Percentiles rank a stretch among this genome's conserved stretches.
Evolutionary conservation across 2,329 filamentous ascomycete genomes (phyloP).

Genomic region (Aureobasidium sp.): DNA sequence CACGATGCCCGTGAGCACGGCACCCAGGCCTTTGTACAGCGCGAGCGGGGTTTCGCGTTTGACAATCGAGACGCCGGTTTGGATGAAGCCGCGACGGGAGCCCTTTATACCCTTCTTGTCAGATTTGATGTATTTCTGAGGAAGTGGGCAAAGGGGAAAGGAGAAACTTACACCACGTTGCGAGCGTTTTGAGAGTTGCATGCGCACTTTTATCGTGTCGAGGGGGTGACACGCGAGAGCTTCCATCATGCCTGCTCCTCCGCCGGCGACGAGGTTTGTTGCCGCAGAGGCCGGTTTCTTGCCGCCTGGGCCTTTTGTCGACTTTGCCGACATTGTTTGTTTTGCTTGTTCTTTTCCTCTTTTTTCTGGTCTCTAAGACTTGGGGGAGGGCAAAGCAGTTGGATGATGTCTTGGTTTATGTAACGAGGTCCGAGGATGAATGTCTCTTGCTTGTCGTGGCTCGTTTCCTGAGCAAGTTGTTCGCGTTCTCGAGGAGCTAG

Average conservation of each 20-base stretch:
- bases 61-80: conserved; percentile 78
- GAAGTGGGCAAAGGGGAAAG: background rate
- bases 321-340: conserved; percentile 52
- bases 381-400: background rate
- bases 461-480: background rate
- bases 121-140: background rate
- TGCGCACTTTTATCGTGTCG: conserved; percentile 98
- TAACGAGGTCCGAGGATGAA: background rate
- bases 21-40: conserved; percentile 96
- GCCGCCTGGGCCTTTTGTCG: conserved; percentile 46
- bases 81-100: conserved; percentile 78
- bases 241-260: conserved; percentile 98
- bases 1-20: conserved; percentile 89
- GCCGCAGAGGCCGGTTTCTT: conserved; percentile 78
- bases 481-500: background rate
- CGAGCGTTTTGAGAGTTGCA: conserved; percentile 90
- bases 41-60: conserved; percentile 83
- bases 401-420: background rate
- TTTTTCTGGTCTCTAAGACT: background rate
- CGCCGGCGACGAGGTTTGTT: conserved; percentile 88
- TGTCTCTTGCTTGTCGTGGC: background rate
- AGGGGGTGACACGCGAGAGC: conserved; percentile 83
- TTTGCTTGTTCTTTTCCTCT: background rate
- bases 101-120: conserved; percentile 30
- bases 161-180: conserved; percentile 58